These are phyloP conservation scores for Babesia microti DNA, from an alignment of 169 alveolate genomes.

Conservation along the genomic window DNA sequence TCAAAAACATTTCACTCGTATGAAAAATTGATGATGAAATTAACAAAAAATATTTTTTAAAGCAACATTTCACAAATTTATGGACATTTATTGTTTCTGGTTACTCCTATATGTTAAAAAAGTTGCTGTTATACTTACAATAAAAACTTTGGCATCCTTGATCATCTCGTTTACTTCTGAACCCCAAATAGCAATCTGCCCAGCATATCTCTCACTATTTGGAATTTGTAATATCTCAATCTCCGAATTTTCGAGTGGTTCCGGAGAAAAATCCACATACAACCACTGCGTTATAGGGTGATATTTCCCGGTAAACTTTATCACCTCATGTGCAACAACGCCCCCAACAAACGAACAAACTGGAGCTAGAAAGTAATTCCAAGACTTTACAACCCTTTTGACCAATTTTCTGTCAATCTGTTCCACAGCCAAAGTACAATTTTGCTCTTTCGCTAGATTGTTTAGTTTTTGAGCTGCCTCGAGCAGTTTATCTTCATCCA, in stretches of 20 bases:
- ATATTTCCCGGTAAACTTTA: slow-evolving; percentile 95
- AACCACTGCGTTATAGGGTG: slow-evolving; percentile 93
- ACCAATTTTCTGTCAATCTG: slow-evolving; percentile 71
- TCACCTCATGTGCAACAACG: slow-evolving; percentile 87
- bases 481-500: slow-evolving; percentile 15
- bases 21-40: neutral
- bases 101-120: too few species aligned
- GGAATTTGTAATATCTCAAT: slow-evolving; percentile 31
- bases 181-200: slow-evolving; percentile 52
- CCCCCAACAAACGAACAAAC: slow-evolving; percentile 96
- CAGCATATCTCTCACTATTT: slow-evolving; percentile 44
- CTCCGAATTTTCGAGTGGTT: slow-evolving; percentile 12
- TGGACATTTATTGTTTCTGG: too few species aligned
- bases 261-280: slow-evolving; percentile 84
- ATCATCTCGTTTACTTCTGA: slow-evolving; percentile 41
- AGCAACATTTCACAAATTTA: neutral
- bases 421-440: slow-evolving; percentile 61
- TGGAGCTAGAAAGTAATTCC: slow-evolving; percentile 79
- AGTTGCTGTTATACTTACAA: too few species aligned
- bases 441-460: slow-evolving; percentile 31
- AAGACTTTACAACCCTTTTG: slow-evolving; percentile 60
- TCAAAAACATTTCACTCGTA: neutral
- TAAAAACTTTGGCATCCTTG: slow-evolving; percentile 37
- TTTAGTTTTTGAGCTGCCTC: slow-evolving; percentile 27
- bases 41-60: neutral